Base-by-base conservation (phyloP, 2,329 filamentous ascomycete species). In the Cordyceps sp. region DNA sequence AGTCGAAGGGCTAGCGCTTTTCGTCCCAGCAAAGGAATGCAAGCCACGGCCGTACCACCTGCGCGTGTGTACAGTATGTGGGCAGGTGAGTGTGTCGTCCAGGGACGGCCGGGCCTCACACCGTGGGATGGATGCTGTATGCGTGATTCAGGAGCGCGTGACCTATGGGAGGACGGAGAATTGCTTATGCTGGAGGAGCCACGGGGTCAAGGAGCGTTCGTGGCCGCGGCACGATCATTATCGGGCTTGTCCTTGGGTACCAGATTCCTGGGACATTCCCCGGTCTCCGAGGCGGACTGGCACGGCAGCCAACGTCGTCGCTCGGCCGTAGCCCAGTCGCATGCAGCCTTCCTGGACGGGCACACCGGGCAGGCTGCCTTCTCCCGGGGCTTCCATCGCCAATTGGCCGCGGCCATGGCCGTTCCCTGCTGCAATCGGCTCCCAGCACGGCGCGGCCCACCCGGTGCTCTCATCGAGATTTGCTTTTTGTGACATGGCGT, bases 401-500 rank as follows among this genome's bases (percentile, higher is more conserved):
- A n/a, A 34, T 34, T 34, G 33, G 33, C 29, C 33, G 15, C 18
- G 19, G 19, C 27, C 13, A 19, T 10, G 15, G 16, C 12, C 15
- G 19, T 23, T 16, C 16, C 23, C 25, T 22, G 18, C 19, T 12
- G 22, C 17, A 19, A 24, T 35, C 19, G 35, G 33, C 19, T 28
- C 33, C 33, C 19, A 27, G 31, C 18, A 23, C 27, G 28, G 32
- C 27, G 34, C 31, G 27, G 30, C 29, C 31, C 31, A 26, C 18
- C 16, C 26, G 18, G 8, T 30, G n/a, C 20, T 29, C 28, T 32
- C 20, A 29, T 29, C 28, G 21, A 19, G 26, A 32, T 16, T 37
- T 35, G 24, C 33, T 38, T 34, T 38, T 33, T 31, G 30, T 33
- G 37, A 32, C 37, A 39, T 33, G 33, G 22, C 33, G 16, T 32